These are phyloP conservation scores for Mycena rebaudengoi DNA, from an alignment of 768 basidiomycete species.

Conservation along the genomic window DNA sequence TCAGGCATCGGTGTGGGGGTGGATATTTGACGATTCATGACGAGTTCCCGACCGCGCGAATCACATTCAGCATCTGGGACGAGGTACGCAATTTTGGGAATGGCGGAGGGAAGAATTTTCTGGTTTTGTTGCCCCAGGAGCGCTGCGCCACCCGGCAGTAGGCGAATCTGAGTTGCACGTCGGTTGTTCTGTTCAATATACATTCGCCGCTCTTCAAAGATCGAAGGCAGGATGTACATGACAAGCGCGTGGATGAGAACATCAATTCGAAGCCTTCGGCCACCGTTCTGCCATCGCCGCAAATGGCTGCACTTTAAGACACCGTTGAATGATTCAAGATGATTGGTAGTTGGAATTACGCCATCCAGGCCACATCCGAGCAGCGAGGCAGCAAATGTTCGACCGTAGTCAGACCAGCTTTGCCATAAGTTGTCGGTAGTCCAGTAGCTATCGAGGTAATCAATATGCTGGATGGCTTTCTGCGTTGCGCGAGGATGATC, in stretches of 20 bases:
- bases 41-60: background rate
- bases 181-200: background rate
- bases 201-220: conserved; percentile 20
- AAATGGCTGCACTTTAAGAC: conserved; percentile 43
- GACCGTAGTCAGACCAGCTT: conserved; percentile 42
- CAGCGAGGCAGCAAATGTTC: conserved; percentile 31
- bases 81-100: conserved; percentile 3
- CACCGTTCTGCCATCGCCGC: conserved; percentile 33
- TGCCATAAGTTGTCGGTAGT: conserved; percentile 36
- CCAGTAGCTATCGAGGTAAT: conserved; percentile 36
- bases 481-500: background rate
- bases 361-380: conserved; percentile 32
- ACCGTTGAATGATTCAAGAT: conserved; percentile 49
- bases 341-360: conserved; percentile 48
- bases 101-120: background rate
- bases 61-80: background rate
- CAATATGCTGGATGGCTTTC: conserved; percentile 28
- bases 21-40: background rate
- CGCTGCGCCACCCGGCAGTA: background rate
- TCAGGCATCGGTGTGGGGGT: background rate
- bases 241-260: conserved; percentile 27
- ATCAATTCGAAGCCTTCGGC: conserved; percentile 36
- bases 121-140: background rate
- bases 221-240: conserved; percentile 23
- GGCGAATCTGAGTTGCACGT: background rate